Evolutionary conservation across 2,329 filamentous ascomycete genomes (phyloP), one percentile per base, ranked within the genome.

Genomic region (Ambrosiella xylebori): DNA sequence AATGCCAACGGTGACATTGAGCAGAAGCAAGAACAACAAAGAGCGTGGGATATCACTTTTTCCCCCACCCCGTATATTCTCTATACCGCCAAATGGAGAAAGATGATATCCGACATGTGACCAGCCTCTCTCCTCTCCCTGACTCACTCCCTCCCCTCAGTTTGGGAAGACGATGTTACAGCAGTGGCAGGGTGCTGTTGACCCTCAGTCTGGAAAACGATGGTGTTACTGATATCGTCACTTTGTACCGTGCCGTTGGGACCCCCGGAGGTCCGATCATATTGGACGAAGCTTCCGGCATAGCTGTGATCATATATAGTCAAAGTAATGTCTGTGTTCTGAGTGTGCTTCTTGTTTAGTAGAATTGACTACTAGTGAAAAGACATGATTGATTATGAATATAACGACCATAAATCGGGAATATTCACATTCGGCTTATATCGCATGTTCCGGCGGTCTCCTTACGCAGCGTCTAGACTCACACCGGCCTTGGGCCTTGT

Each of bases 201-300:
- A 35, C 38, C 38, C 38, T 55, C 38, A 19, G 15, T 56, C 39
- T 56, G 37, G n/a, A 13, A 19, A 47, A 17, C 27, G 35, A n/a
- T n/a, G n/a, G n/a, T 27, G 27, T 27, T 27, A 3, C 27, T 27
- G 27, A 3, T 27, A 27, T 27, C 3, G 27, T 15, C 19, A 12
- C 52, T 19, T 54, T 15, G 41, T 56, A 49, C 54, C 54, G 41
- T 47, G 38, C 54, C 50, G 54, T 41, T 47, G 54, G 41, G 47
- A 56, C 54, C 54, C 54, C 45, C 13, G 54, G 54, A 41, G n/a
- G 41, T 13, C n/a, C 7, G n/a, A 27, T 27, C 27, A 27, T 27
- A 27, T 27, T 27, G 27, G 27, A 27, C 27, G 27, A 27, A 27
- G 27, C 27, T 27, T 27, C 27, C 27, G 27, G 27, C 27, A 27